A percentile compares a stretch with the other conserved stretches of the same genome.
These are phyloP conservation scores for Pholiota molesta DNA, from an alignment of 768 basidiomycete species.

Conservation along the genomic window DNA sequence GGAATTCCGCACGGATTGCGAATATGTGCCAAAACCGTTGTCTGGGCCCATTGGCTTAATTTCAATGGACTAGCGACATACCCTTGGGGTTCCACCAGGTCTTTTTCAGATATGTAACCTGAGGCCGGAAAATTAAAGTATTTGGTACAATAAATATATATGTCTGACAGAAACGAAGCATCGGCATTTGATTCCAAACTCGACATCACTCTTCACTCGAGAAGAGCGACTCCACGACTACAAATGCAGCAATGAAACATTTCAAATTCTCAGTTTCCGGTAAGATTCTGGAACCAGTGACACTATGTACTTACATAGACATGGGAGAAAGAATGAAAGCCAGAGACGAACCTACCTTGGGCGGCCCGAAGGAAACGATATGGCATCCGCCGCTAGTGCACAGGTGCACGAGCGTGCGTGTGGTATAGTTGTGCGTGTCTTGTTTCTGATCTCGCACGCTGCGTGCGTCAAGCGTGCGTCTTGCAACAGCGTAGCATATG, in stretches of 20 bases:
- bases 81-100: neutral
- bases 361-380: conserved; percentile 5
- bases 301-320: neutral
- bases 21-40: neutral
- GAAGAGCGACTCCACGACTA: neutral
- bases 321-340: conserved; percentile 3
- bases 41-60: neutral
- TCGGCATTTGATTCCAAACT: neutral
- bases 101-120: neutral
- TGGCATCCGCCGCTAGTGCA: conserved; percentile 8
- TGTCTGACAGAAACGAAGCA: neutral
- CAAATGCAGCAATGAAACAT: neutral
- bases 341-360: conserved; percentile 7
- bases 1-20: neutral
- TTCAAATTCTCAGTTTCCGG: neutral
- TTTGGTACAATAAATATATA: neutral
- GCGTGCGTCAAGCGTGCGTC: neutral
- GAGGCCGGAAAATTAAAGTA: neutral
- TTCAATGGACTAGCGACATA: neutral
- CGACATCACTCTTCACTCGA: neutral
- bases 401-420: neutral
- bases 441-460: conserved; percentile 1
- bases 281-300: too few relatives aligned
- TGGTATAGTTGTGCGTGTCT: neutral
- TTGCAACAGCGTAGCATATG: neutral